phyloP scores from a whole-genome alignment of 139 green algal species.

The Microglena sp. region DNA sequence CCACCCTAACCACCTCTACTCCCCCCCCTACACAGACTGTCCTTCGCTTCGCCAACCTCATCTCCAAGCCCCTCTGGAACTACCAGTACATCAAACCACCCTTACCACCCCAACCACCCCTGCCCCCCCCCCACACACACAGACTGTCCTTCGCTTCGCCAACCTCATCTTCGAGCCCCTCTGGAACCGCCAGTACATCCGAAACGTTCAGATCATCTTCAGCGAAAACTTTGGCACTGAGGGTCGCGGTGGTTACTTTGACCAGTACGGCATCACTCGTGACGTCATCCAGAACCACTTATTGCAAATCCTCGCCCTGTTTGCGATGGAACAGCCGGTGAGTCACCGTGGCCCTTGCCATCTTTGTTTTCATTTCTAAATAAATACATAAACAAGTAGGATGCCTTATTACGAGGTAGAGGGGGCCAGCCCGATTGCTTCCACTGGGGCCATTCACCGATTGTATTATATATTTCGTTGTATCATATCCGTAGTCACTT shows the following conservation, averaged over 20 bases:
- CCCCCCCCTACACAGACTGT: slow-evolving; percentile 42
- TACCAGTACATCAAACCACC: slow-evolving; percentile 93
- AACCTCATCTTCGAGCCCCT: slow-evolving; percentile 99
- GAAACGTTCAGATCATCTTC: slow-evolving; percentile 98
- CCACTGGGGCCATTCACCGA: too few species aligned
- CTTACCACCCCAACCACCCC: too few species aligned
- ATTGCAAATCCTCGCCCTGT: slow-evolving; percentile 92
- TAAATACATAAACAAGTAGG: too few species aligned
- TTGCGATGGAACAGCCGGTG: slow-evolving; percentile 95
- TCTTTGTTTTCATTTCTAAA: background rate
- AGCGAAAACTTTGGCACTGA: slow-evolving; percentile 97
- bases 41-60: slow-evolving; percentile 91
- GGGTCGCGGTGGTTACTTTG: slow-evolving; percentile 96
- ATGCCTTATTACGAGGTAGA: too few species aligned
- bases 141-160: slow-evolving; percentile 77
- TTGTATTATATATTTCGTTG: too few species aligned
- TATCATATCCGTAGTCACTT: too few species aligned
- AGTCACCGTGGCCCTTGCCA: too few species aligned
- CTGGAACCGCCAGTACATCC: slow-evolving; percentile 92
- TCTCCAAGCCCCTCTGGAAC: slow-evolving; percentile 96
- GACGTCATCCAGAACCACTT: slow-evolving; percentile 99
- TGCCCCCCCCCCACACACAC: background rate
- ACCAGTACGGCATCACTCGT: slow-evolving; percentile 97
- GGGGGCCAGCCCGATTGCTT: too few species aligned
- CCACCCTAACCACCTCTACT: background rate